Evolutionary conservation across 1,284 basidiomycete genomes (phyloP).

Genomic region (Sphagnurus paluster): DNA sequence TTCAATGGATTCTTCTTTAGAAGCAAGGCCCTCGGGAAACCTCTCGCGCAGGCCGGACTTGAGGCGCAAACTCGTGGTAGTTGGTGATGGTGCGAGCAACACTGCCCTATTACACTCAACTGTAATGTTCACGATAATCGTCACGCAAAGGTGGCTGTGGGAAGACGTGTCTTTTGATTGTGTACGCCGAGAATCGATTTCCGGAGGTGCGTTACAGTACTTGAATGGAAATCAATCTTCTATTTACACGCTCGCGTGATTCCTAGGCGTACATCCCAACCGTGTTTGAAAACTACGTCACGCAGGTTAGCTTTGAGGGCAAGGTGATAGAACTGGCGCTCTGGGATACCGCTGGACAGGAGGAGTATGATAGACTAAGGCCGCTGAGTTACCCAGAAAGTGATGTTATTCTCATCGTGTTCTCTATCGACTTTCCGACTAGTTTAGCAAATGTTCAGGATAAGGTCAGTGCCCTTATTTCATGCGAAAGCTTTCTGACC

Average conservation of each 20-base stretch:
- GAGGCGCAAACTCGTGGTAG: slow-evolving; percentile 89
- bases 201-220: slow-evolving; percentile 73
- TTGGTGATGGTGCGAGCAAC: slow-evolving; percentile 75
- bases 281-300: slow-evolving; percentile 98
- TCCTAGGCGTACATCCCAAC: slow-evolving; percentile 93
- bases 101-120: slow-evolving; percentile 26
- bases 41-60: slow-evolving; percentile 67
- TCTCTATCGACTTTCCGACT: slow-evolving; percentile 96
- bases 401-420: slow-evolving; percentile 96
- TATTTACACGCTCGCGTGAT: slow-evolving; percentile 21
- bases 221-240: slow-evolving; percentile 15
- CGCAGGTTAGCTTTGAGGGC: slow-evolving; percentile 84
- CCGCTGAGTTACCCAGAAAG: slow-evolving; percentile 96
- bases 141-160: slow-evolving; percentile 66
- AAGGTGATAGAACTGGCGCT: slow-evolving; percentile 93
- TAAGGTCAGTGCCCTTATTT: slow-evolving; percentile 53
- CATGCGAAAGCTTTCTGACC: neutral
- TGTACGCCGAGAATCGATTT: slow-evolving; percentile 97
- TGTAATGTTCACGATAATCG: slow-evolving; percentile 8
- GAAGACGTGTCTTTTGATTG: slow-evolving; percentile 91
- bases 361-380: slow-evolving; percentile 94
- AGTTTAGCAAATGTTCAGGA: slow-evolving; percentile 94
- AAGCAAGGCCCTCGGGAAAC: slow-evolving; percentile 26
- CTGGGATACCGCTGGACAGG: slow-evolving; percentile 98
- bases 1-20: slow-evolving; percentile 31